Evolutionary conservation across 805 yeast species (phyloP).

Genomic region (Starmerella tilneyi): DNA sequence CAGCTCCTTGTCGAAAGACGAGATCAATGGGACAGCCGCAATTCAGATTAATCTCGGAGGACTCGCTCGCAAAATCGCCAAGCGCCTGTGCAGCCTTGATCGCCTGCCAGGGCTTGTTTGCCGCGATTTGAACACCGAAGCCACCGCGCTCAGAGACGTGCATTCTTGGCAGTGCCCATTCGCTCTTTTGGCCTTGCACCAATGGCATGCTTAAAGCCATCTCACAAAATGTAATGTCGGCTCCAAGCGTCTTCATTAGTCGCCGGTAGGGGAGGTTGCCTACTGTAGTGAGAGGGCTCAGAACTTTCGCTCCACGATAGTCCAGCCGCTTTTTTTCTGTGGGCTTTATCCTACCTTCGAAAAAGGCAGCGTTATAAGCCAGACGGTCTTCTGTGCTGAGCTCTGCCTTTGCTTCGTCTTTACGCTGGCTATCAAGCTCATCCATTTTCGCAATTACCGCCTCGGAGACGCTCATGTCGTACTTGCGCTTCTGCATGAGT

Average conservation of each 20-base stretch:
- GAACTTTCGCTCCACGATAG: constrained; percentile 64
- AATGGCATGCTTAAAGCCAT: constrained; percentile 87
- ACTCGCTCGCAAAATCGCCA: constrained; percentile 44
- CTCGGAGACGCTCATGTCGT: constrained; percentile 48
- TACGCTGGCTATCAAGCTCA: constrained; percentile 17
- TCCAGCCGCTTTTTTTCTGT: constrained; percentile 73
- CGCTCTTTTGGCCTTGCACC: constrained; percentile 81
- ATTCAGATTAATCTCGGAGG: constrained; percentile 81
- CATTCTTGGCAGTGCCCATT: constrained; percentile 95
- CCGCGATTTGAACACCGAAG: constrained; percentile 88
- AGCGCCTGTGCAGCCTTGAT: constrained; percentile 82
- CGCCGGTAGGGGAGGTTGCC: constrained; percentile 94
- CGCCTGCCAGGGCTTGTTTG: constrained; percentile 87
- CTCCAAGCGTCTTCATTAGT: constrained; percentile 80
- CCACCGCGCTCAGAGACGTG: constrained; percentile 74
- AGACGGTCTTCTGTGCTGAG: constrained; percentile 48
- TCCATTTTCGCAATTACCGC: constrained; percentile 47
- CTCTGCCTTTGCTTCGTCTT: constrained; percentile 39
- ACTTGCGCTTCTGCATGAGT: constrained; percentile 50
- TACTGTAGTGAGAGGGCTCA: constrained; percentile 93
- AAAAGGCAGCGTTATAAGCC: constrained; percentile 41
- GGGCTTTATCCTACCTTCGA: constrained; percentile 66
- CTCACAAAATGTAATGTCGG: constrained; percentile 87
- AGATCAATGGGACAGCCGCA: constrained; percentile 97
- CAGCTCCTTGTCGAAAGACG: constrained; percentile 89